phyloP scores from a whole-genome alignment of 345 rosid species.

The Lumnitzera littorea region DNA sequence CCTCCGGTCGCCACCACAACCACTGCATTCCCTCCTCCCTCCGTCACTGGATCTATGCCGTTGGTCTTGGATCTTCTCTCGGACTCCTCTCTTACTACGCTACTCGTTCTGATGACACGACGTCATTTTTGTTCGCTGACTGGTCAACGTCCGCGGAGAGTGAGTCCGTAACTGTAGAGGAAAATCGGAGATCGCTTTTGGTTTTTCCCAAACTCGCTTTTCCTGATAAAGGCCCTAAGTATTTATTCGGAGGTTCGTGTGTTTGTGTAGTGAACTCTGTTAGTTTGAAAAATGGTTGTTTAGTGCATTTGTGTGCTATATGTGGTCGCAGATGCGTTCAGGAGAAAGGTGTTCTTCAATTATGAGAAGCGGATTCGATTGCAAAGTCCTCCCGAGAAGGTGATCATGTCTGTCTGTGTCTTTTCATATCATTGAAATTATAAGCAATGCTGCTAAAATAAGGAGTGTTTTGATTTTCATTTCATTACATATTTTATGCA shows the following conservation, averaged over 20 bases:
- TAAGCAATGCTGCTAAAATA: not conserved
- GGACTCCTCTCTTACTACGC: constrained; percentile 42
- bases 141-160: constrained; percentile 18
- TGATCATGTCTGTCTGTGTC: constrained; percentile 10
- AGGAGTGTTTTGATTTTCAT: not conserved
- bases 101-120: constrained; percentile 15
- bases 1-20: constrained; percentile 15
- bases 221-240: constrained; percentile 50
- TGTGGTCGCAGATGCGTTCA: constrained; percentile 48
- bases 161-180: constrained; percentile 19
- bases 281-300: not conserved
- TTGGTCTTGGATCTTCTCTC: constrained; percentile 47
- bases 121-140: constrained; percentile 36
- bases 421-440: not conserved
- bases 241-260: constrained; percentile 58
- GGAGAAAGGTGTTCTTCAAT: constrained; percentile 86
- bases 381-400: constrained; percentile 95
- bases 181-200: constrained; percentile 18
- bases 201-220: constrained; percentile 45
- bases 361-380: constrained; percentile 94
- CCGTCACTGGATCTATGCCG: constrained; percentile 43
- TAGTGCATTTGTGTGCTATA: not conserved
- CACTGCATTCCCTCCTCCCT: constrained; percentile 9
- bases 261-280: not conserved
- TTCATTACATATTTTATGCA: no score